Conservation (phyloP, 495 filamentous ascomycete species). For the Talaromyces nanjingensis region DNA sequence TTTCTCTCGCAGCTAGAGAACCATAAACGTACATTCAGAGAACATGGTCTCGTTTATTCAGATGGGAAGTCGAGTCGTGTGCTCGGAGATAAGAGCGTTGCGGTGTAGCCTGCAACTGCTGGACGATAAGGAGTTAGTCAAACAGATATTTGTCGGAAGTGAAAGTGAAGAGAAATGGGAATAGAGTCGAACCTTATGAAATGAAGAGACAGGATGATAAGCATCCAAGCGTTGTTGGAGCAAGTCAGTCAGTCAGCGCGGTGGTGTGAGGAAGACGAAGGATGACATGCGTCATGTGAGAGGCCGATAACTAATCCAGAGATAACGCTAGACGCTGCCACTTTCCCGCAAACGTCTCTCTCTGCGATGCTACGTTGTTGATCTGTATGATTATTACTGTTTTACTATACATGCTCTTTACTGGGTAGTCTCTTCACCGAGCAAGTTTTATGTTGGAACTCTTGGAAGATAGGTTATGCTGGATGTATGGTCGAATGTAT, state of each 20-base stretch:
- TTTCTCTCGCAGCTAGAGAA: background rate
- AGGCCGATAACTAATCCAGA: constrained; percentile 1
- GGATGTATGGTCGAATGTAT: background rate
- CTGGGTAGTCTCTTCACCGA: background rate
- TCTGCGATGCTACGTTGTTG: background rate
- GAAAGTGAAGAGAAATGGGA: background rate
- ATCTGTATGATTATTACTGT: background rate
- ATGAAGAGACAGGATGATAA: background rate
- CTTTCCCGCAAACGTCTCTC: background rate
- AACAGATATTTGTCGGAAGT: background rate
- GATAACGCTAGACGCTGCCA: background rate
- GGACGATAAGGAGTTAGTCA: background rate
- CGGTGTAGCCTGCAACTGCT: background rate
- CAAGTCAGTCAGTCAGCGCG: background rate
- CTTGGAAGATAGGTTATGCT: background rate
- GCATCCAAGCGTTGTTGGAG: background rate
- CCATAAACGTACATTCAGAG: constrained; percentile 60
- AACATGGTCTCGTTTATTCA: constrained; percentile 60
- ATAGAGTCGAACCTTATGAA: background rate
- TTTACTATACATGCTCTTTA: background rate
- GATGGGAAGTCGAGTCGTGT: background rate
- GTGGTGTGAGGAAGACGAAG: background rate
- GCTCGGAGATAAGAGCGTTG: background rate
- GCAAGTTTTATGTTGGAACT: no score
- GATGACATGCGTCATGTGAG: constrained; percentile 5